Percentiles rank a stretch among this genome's conserved stretches.
These are phyloP conservation scores for Yarrowia sp. DNA, from an alignment of 805 yeast species.

Conservation along the genomic window DNA sequence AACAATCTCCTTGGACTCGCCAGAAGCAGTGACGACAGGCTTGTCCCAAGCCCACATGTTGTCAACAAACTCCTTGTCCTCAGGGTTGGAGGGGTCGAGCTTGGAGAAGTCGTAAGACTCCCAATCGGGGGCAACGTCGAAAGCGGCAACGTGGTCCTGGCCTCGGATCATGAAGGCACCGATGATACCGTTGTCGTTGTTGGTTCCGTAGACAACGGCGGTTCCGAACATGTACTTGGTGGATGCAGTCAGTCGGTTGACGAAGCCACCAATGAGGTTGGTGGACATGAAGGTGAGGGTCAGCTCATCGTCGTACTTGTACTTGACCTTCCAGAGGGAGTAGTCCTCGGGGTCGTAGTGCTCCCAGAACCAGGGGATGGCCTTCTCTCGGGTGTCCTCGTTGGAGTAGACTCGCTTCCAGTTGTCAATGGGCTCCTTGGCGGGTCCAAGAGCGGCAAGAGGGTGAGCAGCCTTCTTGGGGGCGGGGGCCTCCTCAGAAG, in stretches of 20 bases:
- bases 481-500: slow-evolving; percentile 45
- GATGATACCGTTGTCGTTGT: slow-evolving; percentile 95
- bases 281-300: slow-evolving; percentile 97
- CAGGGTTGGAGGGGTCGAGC: slow-evolving; percentile 74
- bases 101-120: slow-evolving; percentile 84
- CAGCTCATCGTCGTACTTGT: slow-evolving; percentile 97
- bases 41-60: slow-evolving; percentile 99
- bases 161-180: slow-evolving; percentile 97
- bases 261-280: slow-evolving; percentile 97
- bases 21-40: slow-evolving; percentile 62
- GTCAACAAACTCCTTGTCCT: slow-evolving; percentile 73
- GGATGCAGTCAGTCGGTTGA: slow-evolving; percentile 89
- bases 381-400: slow-evolving; percentile 91
- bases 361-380: slow-evolving; percentile 98
- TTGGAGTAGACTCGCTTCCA: slow-evolving; percentile 97
- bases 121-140: slow-evolving; percentile 99
- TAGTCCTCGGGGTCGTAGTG: slow-evolving; percentile 88
- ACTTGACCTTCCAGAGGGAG: slow-evolving; percentile 92
- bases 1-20: slow-evolving; percentile 80
- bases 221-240: slow-evolving; percentile 92
- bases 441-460: slow-evolving; percentile 73
- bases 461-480: slow-evolving; percentile 86
- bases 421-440: slow-evolving; percentile 71
- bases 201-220: slow-evolving; percentile 95
- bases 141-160: slow-evolving; percentile 84